phyloP scores from a whole-genome alignment of 345 rosid species.

The Ceriops zippeliana region DNA sequence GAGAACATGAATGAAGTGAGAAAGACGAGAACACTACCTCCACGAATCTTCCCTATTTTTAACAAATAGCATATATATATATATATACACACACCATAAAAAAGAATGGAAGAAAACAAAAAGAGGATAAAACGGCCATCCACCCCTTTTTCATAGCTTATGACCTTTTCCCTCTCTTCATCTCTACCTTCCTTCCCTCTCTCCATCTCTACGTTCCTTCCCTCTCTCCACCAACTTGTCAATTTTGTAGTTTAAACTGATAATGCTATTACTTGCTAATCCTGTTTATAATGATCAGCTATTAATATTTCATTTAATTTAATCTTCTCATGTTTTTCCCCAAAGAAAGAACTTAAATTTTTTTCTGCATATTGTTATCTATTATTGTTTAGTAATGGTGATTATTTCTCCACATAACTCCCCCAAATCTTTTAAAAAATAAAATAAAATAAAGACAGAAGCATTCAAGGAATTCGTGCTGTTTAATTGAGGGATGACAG shows the following conservation, averaged over 20 bases:
- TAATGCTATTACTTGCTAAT: too few species aligned
- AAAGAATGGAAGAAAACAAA: not conserved
- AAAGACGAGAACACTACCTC: too few species aligned
- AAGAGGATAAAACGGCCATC: constrained; percentile 18
- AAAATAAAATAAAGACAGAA: not conserved
- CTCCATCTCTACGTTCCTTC: not conserved
- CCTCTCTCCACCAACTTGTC: not conserved
- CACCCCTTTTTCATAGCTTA: constrained; percentile 22
- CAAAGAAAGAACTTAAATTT: too few species aligned
- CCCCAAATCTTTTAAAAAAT: constrained; percentile 10
- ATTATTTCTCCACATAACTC: constrained; percentile 13
- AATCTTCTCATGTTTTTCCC: too few species aligned
- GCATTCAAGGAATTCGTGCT: not conserved
- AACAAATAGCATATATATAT: not conserved
- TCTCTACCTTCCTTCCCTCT: not conserved
- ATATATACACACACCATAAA: not conserved
- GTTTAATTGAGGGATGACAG: not conserved
- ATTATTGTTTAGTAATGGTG: not conserved
- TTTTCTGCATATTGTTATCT: not conserved
- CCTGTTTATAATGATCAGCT: too few species aligned
- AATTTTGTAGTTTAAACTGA: not conserved
- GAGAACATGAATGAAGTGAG: too few species aligned
- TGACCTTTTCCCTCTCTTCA: constrained; percentile 4
- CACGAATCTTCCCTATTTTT: not conserved
- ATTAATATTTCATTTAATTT: too few species aligned